Percentiles rank a stretch among this genome's conserved stretches.
phyloP scores from a whole-genome alignment of 73 alveolate species.

The Symbiodinium natans region DNA sequence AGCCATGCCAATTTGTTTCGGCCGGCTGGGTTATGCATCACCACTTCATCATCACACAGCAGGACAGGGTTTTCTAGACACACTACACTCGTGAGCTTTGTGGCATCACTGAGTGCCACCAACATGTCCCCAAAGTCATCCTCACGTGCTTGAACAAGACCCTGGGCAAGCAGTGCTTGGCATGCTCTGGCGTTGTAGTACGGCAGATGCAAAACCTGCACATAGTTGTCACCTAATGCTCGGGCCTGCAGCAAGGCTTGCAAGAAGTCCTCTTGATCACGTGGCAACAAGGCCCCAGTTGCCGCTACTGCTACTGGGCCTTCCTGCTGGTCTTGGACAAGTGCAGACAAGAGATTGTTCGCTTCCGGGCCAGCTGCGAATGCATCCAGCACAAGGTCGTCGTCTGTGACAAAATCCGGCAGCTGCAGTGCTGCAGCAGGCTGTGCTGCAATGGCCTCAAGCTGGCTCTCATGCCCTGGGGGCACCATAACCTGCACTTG shows the following conservation, averaged over 20 bases:
- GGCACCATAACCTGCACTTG: neutral
- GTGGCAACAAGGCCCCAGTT: neutral
- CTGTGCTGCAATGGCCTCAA: neutral
- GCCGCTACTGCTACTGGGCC: too few relatives aligned
- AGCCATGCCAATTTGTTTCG: neutral
- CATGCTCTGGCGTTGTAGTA: neutral
- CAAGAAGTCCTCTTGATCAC: neutral
- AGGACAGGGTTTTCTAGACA: neutral
- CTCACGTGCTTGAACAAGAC: neutral
- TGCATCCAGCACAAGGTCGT: neutral
- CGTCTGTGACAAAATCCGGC: slow-evolving; percentile 1
- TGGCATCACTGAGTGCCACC: neutral
- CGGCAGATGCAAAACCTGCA: neutral
- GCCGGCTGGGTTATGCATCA: neutral
- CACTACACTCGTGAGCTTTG: neutral
- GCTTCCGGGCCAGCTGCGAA: neutral
- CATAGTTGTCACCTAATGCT: neutral
- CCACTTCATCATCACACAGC: neutral
- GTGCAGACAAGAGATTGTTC: neutral
- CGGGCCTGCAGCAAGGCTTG: neutral
- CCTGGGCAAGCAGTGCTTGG: neutral
- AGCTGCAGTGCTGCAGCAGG: neutral
- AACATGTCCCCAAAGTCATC: neutral
- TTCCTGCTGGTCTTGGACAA: neutral
- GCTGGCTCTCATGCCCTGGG: too few relatives aligned